Percentiles rank a stretch among this genome's conserved stretches.
Evolutionary conservation across 108 stramenopile genomes (phyloP).

Genomic region (Schizochytrium sp.): DNA sequence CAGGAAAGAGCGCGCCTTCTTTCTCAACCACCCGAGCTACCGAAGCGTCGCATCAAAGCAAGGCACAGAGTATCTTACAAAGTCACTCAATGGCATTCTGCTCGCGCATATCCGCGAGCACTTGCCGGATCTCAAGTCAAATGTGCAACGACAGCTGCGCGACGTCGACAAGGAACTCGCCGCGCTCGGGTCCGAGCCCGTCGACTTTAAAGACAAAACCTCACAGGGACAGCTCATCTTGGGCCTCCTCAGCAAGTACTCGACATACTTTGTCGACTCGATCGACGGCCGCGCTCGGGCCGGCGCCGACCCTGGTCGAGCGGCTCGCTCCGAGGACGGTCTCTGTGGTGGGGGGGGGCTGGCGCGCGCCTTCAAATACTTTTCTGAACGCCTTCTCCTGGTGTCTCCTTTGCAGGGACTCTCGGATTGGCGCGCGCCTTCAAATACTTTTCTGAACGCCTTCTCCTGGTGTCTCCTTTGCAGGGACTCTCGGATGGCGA

Average conservation of each 20-base stretch:
- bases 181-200: slow-evolving; percentile 62
- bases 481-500: slow-evolving; percentile 43
- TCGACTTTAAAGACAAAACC: slow-evolving; percentile 8
- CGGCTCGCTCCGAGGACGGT: not conserved
- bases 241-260: slow-evolving; percentile 76
- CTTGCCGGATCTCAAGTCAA: slow-evolving; percentile 84
- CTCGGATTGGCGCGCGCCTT: slow-evolving; percentile 37
- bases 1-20: slow-evolving; percentile 78
- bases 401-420: not conserved
- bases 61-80: slow-evolving; percentile 20
- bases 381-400: slow-evolving; percentile 57
- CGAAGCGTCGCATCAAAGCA: slow-evolving; percentile 7
- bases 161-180: slow-evolving; percentile 77
- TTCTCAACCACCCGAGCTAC: slow-evolving; percentile 80
- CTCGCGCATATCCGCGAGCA: slow-evolving; percentile 95
- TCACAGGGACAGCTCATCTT: slow-evolving; percentile 60
- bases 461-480: not conserved
- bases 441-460: slow-evolving; percentile 79
- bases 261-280: slow-evolving; percentile 71
- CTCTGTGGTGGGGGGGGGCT: slow-evolving; percentile 25
- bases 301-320: slow-evolving; percentile 35
- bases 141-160: slow-evolving; percentile 72
- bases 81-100: slow-evolving; percentile 66
- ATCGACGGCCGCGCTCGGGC: slow-evolving; percentile 72
- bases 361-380: slow-evolving; percentile 64